Conservation (phyloP, 2,329 filamentous ascomycete species). For the Aspergillus neoniger region DNA sequence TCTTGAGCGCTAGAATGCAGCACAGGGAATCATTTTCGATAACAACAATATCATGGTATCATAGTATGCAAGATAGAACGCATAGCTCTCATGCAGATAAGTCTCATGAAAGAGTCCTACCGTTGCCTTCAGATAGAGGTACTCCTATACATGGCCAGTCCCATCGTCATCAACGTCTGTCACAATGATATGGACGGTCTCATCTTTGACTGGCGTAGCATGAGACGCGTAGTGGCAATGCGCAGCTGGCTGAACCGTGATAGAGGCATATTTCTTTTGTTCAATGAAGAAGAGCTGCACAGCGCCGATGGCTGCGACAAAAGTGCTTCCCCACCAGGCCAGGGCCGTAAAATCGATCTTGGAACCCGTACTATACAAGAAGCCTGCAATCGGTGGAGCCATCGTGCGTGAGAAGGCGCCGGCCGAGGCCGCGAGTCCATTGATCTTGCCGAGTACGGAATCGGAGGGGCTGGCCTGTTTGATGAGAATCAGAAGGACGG, state of each 20-base stretch:
- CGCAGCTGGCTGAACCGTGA: constrained; percentile 39
- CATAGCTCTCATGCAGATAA: background rate
- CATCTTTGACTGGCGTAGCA: constrained; percentile 21
- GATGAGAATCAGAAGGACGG: constrained; percentile 68
- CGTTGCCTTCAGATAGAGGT: background rate
- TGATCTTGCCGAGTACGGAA: constrained; percentile 67
- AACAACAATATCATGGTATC: background rate
- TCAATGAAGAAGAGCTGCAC: constrained; percentile 59
- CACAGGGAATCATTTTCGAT: background rate
- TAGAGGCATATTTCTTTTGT: constrained; percentile 48
- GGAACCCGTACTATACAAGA: constrained; percentile 65
- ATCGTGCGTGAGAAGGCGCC: constrained; percentile 72
- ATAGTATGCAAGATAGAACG: background rate
- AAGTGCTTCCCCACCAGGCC: constrained; percentile 62
- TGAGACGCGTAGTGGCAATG: constrained; percentile 28
- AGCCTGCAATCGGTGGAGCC: constrained; percentile 67
- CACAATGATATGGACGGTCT: constrained; percentile 34
- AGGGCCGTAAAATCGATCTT: constrained; percentile 61
- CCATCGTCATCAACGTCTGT: constrained; percentile 23
- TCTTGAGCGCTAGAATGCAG: background rate
- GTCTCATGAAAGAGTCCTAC: background rate
- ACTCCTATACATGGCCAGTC: background rate
- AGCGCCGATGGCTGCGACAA: constrained; percentile 58
- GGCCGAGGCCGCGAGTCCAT: constrained; percentile 70
- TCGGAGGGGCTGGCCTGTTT: constrained; percentile 69